Evolutionary conservation across 768 basidiomycete genomes (phyloP), one percentile per base, ranked within the genome.

Genomic region (Lentinus tigrinus): DNA sequence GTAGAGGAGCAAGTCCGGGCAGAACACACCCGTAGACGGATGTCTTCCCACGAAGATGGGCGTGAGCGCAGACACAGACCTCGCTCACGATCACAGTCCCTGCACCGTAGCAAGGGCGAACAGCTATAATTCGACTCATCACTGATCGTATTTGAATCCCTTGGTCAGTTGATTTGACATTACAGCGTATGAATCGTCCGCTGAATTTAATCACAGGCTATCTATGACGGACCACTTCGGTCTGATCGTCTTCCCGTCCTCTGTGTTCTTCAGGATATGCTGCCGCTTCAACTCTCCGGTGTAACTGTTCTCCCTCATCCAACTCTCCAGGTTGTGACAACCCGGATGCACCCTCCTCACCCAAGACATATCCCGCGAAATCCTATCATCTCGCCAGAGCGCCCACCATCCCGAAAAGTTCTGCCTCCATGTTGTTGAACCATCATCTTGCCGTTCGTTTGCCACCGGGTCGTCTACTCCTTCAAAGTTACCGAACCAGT

Each of bases 371-470:
- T 82, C 75, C 61, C 75, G 68, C 61, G 67, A 71, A 39, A 81
- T 65, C 34, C 80, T 63, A 59, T 75, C 74, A 51, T 82, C 80
- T 28, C 77, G 65, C 70, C 71, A 81, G 49, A 73, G 53, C 13
- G 69, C 69, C 77, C 76, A 82, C 67, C 74, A 80, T 3, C 70
- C 74, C 26, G 68, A 67, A 64, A 80, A 81, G 63, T 77, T 80
- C 67, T 55, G n/a, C 26, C 38, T 23, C 51, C 51, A 57, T 23
- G 60, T 57, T 10, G 56, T 53, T 11, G 60, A 47, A 4, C 54
- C 60, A 36, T 61, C 56, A 6, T 31, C 39, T 10, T 19, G 4
- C 37, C 52, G 46, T 46, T 53, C 56, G 27, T 47, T 49, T 10
- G 56, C 60, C 21, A 56, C 38, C 1, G 60, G 60, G 26, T 48